A percentile compares a stretch with the other conserved stretches of the same genome.
Evolutionary conservation across 352 stramenopile genomes (phyloP).

Genomic region (Phytopythium aichiense): DNA sequence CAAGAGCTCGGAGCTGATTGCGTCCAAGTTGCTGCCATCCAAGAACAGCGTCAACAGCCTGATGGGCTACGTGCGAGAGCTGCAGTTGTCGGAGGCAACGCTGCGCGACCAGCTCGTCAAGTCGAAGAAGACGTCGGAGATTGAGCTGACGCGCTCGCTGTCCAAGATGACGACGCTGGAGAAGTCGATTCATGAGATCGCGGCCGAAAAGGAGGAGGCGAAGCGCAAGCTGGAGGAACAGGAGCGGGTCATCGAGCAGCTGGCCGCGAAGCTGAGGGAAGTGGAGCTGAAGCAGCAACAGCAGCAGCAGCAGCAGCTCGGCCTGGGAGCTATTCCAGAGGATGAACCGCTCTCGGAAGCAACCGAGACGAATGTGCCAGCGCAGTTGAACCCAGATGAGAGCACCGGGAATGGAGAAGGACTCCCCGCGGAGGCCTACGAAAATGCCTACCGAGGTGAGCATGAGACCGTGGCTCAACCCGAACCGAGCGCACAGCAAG

Average conservation of each 20-base stretch:
- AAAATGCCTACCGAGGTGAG: background rate
- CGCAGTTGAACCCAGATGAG: background rate
- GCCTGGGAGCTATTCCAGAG: constrained; percentile 4
- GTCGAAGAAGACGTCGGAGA: constrained; percentile 43
- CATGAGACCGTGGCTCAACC: background rate
- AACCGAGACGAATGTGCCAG: background rate
- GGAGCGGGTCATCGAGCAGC: constrained; percentile 35
- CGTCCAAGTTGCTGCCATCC: constrained; percentile 54
- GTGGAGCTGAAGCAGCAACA: constrained; percentile 19
- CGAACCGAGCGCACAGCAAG: background rate
- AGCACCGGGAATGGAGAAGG: background rate
- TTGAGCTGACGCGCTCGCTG: constrained; percentile 42
- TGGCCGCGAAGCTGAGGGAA: constrained; percentile 32
- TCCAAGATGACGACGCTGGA: constrained; percentile 42
- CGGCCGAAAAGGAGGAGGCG: constrained; percentile 29
- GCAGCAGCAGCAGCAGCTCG: constrained; percentile 10
- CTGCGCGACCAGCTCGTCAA: constrained; percentile 57
- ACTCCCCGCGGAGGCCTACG: background rate
- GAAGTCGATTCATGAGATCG: constrained; percentile 33
- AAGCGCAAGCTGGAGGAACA: constrained; percentile 33
- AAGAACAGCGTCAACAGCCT: constrained; percentile 57
- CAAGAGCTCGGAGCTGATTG: constrained; percentile 37
- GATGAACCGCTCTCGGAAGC: background rate
- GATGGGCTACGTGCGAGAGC: constrained; percentile 72
- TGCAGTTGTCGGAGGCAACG: constrained; percentile 62